phyloP scores from a whole-genome alignment of 2,329 filamentous ascomycete genomes.

The Aspergillus sojae region DNA sequence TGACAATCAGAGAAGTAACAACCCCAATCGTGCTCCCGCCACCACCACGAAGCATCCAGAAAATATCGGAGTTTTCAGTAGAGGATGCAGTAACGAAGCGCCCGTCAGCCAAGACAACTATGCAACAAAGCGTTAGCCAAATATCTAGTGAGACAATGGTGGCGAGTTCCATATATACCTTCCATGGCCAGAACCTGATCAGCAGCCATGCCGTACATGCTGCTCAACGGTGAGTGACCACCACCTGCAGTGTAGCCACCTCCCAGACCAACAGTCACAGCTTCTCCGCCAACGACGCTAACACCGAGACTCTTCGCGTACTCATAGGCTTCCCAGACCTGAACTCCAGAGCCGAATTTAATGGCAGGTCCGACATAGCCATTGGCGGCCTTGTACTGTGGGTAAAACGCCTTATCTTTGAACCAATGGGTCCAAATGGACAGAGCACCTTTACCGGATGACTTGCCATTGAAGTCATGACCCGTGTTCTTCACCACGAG shows the following conservation, averaged over 20 bases:
- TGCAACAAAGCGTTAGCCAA: background rate
- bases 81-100: slow-evolving; percentile 24
- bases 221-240: slow-evolving; percentile 47
- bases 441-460: slow-evolving; percentile 57
- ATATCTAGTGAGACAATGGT: no score
- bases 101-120: slow-evolving; percentile 22
- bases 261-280: slow-evolving; percentile 53
- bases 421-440: slow-evolving; percentile 29
- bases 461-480: slow-evolving; percentile 53
- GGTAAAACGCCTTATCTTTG: slow-evolving; percentile 32
- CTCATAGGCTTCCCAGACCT: slow-evolving; percentile 53
- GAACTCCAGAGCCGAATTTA: slow-evolving; percentile 57
- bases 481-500: slow-evolving; percentile 49
- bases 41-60: slow-evolving; percentile 57
- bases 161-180: slow-evolving; percentile 9
- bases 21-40: slow-evolving; percentile 56
- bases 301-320: slow-evolving; percentile 48
- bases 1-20: slow-evolving; percentile 40
- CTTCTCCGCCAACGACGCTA: slow-evolving; percentile 56
- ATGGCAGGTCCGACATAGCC: slow-evolving; percentile 54
- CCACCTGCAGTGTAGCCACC: slow-evolving; percentile 50
- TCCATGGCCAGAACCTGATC: slow-evolving; percentile 58
- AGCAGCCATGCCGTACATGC: slow-evolving; percentile 57
- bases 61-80: slow-evolving; percentile 43
- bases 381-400: slow-evolving; percentile 33